phyloP scores from a whole-genome alignment of 2,329 filamentous ascomycete species.

The Pestalotiopsis sp. region DNA sequence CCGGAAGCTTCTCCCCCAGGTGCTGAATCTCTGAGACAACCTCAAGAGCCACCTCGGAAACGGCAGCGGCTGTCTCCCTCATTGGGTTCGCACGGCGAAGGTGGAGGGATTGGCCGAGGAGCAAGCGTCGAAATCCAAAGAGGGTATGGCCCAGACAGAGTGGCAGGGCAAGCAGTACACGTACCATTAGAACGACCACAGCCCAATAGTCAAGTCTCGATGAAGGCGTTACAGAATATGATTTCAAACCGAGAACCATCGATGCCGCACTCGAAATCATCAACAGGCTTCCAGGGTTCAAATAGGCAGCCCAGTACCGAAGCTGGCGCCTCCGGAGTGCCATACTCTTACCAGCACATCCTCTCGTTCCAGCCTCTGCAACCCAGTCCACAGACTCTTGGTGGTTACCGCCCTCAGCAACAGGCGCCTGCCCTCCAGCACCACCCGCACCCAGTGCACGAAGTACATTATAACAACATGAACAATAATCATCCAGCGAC shows the following conservation, averaged over 20 bases:
- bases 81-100: background rate
- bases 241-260: background rate
- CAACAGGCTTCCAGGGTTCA: background rate
- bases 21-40: background rate
- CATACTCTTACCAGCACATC: background rate
- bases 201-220: background rate
- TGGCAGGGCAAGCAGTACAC: background rate
- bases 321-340: background rate
- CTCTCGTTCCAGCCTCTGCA: background rate
- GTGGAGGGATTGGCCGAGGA: background rate
- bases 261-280: background rate
- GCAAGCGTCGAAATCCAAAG: background rate
- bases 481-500: background rate
- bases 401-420: background rate
- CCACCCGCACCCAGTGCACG: background rate
- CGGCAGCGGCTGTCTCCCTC: background rate
- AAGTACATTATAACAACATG: background rate
- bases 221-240: background rate
- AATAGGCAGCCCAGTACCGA: background rate
- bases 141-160: background rate
- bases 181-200: background rate
- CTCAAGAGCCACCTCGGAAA: background rate
- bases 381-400: background rate
- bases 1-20: background rate
- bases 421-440: background rate